Percentiles rank a stretch among this genome's conserved stretches.
These are phyloP conservation scores for Triglochin maritima DNA, from an alignment of 106 monocot genomes.

Conservation along the genomic window DNA sequence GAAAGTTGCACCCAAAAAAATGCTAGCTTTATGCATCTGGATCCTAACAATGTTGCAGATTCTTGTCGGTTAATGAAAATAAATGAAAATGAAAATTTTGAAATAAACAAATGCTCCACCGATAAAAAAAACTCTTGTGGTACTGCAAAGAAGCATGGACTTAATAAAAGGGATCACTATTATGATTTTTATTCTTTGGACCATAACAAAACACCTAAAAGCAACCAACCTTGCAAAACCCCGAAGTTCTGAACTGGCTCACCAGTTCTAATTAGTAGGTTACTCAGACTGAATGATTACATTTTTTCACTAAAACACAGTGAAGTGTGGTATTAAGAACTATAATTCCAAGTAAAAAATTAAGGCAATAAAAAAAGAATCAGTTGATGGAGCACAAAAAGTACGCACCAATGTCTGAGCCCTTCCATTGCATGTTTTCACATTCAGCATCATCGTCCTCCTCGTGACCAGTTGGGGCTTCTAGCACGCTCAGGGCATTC, in stretches of 20 bases:
- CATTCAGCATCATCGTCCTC: constrained; percentile 14
- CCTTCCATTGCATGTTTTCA: constrained; percentile 16
- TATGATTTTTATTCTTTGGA: no score
- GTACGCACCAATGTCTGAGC: constrained; percentile 11
- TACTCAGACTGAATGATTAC: no score
- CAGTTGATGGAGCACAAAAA: background rate
- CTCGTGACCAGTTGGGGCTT: constrained; percentile 28
- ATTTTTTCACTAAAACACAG: no score
- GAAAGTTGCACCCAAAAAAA: background rate
- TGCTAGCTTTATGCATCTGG: no score
- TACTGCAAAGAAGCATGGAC: no score
- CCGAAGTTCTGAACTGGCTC: background rate
- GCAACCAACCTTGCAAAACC: background rate
- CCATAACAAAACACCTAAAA: no score
- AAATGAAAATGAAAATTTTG: no score
- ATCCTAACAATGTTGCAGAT: no score
- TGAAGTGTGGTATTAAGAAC: background rate
- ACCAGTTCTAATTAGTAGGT: background rate
- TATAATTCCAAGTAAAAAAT: background rate
- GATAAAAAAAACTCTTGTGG: no score
- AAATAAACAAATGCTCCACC: no score
- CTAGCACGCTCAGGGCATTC: constrained; percentile 28
- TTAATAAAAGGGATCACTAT: no score
- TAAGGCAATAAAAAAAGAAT: background rate
- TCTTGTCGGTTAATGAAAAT: no score